Evolutionary conservation across 2,329 filamentous ascomycete genomes (phyloP).

Genomic region (Colletotrichum sp.): DNA sequence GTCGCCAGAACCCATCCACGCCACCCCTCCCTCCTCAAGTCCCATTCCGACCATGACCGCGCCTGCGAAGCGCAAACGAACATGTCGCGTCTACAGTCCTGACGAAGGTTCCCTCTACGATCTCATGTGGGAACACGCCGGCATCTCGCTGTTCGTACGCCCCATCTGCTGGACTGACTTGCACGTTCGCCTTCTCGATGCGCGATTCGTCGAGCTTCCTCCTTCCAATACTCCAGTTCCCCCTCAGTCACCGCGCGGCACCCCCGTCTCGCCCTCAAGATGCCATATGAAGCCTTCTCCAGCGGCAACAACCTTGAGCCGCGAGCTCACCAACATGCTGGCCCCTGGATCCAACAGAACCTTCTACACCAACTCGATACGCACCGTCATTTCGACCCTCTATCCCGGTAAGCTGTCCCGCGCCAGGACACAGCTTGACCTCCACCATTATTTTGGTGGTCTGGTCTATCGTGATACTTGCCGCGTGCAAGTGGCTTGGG

Average conservation of each 20-base stretch:
- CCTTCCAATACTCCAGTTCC: slow-evolving; percentile 48
- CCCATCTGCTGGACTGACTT: slow-evolving; percentile 63
- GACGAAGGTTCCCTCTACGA: slow-evolving; percentile 57
- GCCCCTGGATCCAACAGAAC: slow-evolving; percentile 35
- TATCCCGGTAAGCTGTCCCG: slow-evolving; percentile 42
- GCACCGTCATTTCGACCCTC: slow-evolving; percentile 48
- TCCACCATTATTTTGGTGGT: slow-evolving; percentile 55
- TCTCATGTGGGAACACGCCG: slow-evolving; percentile 53
- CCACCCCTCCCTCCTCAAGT: slow-evolving; percentile 7
- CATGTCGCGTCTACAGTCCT: slow-evolving; percentile 41
- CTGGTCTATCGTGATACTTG: slow-evolving; percentile 49
- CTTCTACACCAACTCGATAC: slow-evolving; percentile 45
- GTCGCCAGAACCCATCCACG: slow-evolving; percentile 7
- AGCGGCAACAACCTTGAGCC: slow-evolving; percentile 46
- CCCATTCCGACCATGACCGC: neutral
- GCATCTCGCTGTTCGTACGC: slow-evolving; percentile 53
- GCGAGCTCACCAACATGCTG: slow-evolving; percentile 49
- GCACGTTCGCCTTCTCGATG: slow-evolving; percentile 53
- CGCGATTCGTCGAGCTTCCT: slow-evolving; percentile 48
- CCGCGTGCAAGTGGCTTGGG: slow-evolving; percentile 58
- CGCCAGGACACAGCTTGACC: slow-evolving; percentile 33
- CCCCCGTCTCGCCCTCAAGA: slow-evolving; percentile 38
- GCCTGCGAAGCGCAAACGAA: slow-evolving; percentile 26
- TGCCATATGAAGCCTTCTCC: slow-evolving; percentile 43
- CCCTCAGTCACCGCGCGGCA: slow-evolving; percentile 25